These are phyloP conservation scores for Penicillium sp. DNA, from an alignment of 2,329 filamentous ascomycete species.

Conservation along the genomic window DNA sequence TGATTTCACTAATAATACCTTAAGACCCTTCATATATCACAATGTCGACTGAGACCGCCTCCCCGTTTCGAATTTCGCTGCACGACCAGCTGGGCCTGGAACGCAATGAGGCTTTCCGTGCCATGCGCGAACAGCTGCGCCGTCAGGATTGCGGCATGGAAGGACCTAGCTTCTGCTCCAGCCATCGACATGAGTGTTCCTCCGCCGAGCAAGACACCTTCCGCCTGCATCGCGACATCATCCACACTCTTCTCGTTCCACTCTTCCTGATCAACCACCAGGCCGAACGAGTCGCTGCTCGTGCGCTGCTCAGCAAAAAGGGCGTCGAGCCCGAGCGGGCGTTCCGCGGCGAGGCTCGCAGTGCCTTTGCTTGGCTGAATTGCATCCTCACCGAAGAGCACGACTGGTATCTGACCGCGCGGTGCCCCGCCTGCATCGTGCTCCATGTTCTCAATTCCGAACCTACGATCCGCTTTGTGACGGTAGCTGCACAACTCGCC, in stretches of 20 bases:
- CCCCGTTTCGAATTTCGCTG: slow-evolving; percentile 36
- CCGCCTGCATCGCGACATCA: slow-evolving; percentile 57
- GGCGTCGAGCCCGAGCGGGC: slow-evolving; percentile 56
- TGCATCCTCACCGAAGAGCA: slow-evolving; percentile 58
- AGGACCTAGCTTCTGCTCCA: slow-evolving; percentile 38
- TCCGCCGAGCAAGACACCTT: slow-evolving; percentile 34
- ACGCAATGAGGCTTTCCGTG: slow-evolving; percentile 35
- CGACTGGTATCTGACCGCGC: slow-evolving; percentile 56
- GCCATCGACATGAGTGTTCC: slow-evolving; percentile 33
- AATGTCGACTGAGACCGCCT: slow-evolving; percentile 18
- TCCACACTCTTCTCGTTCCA: slow-evolving; percentile 59
- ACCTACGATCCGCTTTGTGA: slow-evolving; percentile 44
- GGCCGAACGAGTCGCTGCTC: slow-evolving; percentile 53
- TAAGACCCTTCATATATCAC: neutral
- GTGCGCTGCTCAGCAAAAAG: slow-evolving; percentile 48
- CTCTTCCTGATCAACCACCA: slow-evolving; percentile 56
- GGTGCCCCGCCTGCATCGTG: slow-evolving; percentile 52
- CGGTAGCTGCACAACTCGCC: slow-evolving; percentile 43
- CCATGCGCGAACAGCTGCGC: slow-evolving; percentile 34
- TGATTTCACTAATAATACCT: neutral
- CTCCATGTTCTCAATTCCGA: slow-evolving; percentile 45
- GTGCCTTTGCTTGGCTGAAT: slow-evolving; percentile 59
- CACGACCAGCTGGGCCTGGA: slow-evolving; percentile 31
- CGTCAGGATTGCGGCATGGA: slow-evolving; percentile 37
- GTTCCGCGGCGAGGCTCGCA: slow-evolving; percentile 56